phyloP scores from a whole-genome alignment of 2,329 filamentous ascomycete genomes.

The Myotisia sp. region DNA sequence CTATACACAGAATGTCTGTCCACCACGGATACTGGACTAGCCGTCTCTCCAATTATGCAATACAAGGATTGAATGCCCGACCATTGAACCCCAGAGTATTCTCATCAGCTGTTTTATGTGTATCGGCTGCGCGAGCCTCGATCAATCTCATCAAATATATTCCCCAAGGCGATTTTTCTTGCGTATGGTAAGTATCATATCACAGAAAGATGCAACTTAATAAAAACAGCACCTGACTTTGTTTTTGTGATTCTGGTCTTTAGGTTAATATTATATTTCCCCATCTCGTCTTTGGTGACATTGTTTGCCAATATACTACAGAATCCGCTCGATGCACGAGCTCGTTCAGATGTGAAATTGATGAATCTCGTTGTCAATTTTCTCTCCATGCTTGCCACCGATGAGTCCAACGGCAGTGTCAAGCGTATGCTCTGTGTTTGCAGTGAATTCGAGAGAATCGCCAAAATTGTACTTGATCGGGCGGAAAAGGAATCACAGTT shows the following conservation, averaged over 20 bases:
- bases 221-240: background rate
- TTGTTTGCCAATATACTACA: conserved; percentile 93
- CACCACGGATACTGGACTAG: conserved; percentile 98
- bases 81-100: conserved; percentile 90
- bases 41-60: conserved; percentile 82
- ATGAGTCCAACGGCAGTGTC: conserved; percentile 79
- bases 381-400: conserved; percentile 71
- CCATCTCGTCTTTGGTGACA: conserved; percentile 85
- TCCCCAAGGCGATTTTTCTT: conserved; percentile 84
- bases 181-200: conserved; percentile 61
- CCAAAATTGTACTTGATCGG: conserved; percentile 78
- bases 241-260: conserved; percentile 12
- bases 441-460: conserved; percentile 92
- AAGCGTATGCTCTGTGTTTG: conserved; percentile 89
- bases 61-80: conserved; percentile 79
- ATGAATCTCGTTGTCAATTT: conserved; percentile 93
- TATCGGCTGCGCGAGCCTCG: conserved; percentile 79
- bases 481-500: conserved; percentile 70
- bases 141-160: conserved; percentile 94
- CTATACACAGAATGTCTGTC: conserved; percentile 95
- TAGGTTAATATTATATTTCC: conserved; percentile 87
- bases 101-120: conserved; percentile 81
- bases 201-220: background rate
- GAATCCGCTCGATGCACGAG: conserved; percentile 78
- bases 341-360: conserved; percentile 72